These are phyloP conservation scores for Pseudogymnoascus sp. DNA, from an alignment of 2,329 filamentous ascomycete genomes.

Conservation along the genomic window DNA sequence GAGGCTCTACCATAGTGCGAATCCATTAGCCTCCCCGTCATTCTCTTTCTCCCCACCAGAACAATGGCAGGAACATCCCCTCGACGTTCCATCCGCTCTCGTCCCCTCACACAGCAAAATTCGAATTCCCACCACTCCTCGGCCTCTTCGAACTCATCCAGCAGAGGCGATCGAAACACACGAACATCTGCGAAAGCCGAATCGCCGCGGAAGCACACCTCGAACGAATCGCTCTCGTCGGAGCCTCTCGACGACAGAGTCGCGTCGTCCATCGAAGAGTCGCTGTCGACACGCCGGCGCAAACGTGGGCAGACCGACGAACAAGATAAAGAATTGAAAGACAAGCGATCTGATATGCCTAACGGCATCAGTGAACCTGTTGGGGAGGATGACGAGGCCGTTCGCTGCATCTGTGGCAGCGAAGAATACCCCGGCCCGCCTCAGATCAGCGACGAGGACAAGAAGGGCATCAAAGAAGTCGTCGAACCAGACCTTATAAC, in stretches of 20 bases:
- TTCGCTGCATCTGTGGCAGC: conserved; percentile 87
- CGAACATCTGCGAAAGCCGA: conserved; percentile 64
- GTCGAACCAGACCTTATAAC: conserved; percentile 49
- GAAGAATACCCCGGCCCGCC: conserved; percentile 89
- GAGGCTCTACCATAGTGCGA: conserved; percentile 1
- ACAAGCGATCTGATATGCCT: conserved; percentile 45
- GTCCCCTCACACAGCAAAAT: conserved; percentile 60
- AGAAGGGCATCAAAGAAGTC: conserved; percentile 46
- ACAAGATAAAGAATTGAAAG: conserved; percentile 31
- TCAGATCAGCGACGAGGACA: conserved; percentile 46
- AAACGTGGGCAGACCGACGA: conserved; percentile 56
- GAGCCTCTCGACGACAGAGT: conserved; percentile 56
- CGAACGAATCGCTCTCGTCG: conserved; percentile 64
- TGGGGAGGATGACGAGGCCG: conserved; percentile 81
- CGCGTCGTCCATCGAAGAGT: conserved; percentile 47
- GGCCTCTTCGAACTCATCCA: conserved; percentile 68
- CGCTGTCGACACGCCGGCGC: conserved; percentile 65
- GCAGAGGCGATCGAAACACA: conserved; percentile 65
- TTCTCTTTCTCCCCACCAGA: background rate
- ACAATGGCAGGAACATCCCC: conserved; percentile 52
- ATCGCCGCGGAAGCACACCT: conserved; percentile 67
- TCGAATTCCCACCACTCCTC: conserved; percentile 70
- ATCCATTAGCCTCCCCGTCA: conserved; percentile 4
- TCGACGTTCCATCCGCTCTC: conserved; percentile 86
- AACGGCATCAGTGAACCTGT: conserved; percentile 58